These are phyloP conservation scores for Ramularia endophylla DNA, from an alignment of 2,329 filamentous ascomycete genomes.

Conservation along the genomic window DNA sequence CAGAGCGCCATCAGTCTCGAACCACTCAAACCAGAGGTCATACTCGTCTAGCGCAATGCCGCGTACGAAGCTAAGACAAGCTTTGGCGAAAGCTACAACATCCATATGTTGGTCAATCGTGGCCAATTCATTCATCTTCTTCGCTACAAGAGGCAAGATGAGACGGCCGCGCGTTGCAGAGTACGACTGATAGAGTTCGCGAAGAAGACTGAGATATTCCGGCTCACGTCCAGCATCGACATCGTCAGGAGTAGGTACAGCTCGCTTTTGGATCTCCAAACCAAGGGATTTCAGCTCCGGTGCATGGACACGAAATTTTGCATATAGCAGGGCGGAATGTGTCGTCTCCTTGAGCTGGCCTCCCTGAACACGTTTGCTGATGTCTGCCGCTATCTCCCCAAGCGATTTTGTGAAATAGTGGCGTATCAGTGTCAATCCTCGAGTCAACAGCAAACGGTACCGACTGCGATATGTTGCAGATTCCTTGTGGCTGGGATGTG, in stretches of 20 bases:
- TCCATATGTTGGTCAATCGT: constrained; percentile 57
- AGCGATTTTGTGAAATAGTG: constrained; percentile 60
- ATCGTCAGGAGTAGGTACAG: constrained; percentile 44
- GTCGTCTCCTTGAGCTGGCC: constrained; percentile 66
- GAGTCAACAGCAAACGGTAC: constrained; percentile 73
- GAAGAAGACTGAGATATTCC: constrained; percentile 61
- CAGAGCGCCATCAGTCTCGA: constrained; percentile 55
- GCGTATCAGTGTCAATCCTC: constrained; percentile 60
- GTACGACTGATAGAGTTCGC: constrained; percentile 59
- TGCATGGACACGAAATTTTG: constrained; percentile 63
- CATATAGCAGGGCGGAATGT: constrained; percentile 64
- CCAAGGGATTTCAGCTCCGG: constrained; percentile 61
- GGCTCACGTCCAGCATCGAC: constrained; percentile 51
- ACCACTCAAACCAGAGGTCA: constrained; percentile 62
- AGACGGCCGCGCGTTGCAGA: constrained; percentile 53
- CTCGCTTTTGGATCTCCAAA: constrained; percentile 61
- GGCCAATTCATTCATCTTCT: constrained; percentile 53
- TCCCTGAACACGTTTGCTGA: constrained; percentile 57
- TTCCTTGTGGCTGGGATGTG: constrained; percentile 79
- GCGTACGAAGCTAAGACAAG: constrained; percentile 59
- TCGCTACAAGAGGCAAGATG: constrained; percentile 56
- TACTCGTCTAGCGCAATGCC: constrained; percentile 63
- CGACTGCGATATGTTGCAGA: constrained; percentile 80
- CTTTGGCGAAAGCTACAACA: constrained; percentile 58
- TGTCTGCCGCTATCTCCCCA: constrained; percentile 57